Conservation (phyloP, 306 rosid species). For the Datisca glomerata region DNA sequence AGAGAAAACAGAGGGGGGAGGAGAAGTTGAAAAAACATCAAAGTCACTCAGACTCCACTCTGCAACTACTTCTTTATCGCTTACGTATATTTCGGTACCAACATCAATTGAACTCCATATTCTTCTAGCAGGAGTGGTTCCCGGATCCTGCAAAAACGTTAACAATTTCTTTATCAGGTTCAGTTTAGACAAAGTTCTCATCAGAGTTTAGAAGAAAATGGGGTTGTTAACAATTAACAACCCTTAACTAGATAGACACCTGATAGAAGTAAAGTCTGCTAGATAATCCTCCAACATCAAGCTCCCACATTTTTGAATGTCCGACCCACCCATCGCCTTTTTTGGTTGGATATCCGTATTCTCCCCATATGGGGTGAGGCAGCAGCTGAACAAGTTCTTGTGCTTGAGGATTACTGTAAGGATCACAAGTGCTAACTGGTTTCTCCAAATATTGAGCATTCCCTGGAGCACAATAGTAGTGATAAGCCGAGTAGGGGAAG, state of each 20-base stretch:
- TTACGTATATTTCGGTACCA: slow-evolving; percentile 65
- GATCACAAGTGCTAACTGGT: slow-evolving; percentile 53
- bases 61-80: slow-evolving; percentile 53
- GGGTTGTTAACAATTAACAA: too few species aligned
- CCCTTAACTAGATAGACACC: too few species aligned
- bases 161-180: too few species aligned
- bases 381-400: slow-evolving; percentile 76
- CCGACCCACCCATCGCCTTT: slow-evolving; percentile 73
- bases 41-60: slow-evolving; percentile 64
- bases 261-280: slow-evolving; percentile 62
- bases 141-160: slow-evolving; percentile 44
- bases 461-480: slow-evolving; percentile 69
- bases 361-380: slow-evolving; percentile 71
- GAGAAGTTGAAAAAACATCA: slow-evolving; percentile 20
- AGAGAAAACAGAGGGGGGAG: too few species aligned
- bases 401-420: slow-evolving; percentile 78
- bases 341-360: slow-evolving; percentile 61
- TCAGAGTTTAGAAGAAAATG: too few species aligned
- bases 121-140: slow-evolving; percentile 49
- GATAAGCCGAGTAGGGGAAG: slow-evolving; percentile 67
- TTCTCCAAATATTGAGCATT: slow-evolving; percentile 48
- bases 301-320: slow-evolving; percentile 69
- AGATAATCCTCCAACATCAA: slow-evolving; percentile 68
- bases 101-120: slow-evolving; percentile 61
- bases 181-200: too few species aligned